Percentiles rank a stretch among this genome's conserved stretches.
phyloP scores from a whole-genome alignment of 2,329 filamentous ascomycete genomes.

The Sphaerulina vaccinii region DNA sequence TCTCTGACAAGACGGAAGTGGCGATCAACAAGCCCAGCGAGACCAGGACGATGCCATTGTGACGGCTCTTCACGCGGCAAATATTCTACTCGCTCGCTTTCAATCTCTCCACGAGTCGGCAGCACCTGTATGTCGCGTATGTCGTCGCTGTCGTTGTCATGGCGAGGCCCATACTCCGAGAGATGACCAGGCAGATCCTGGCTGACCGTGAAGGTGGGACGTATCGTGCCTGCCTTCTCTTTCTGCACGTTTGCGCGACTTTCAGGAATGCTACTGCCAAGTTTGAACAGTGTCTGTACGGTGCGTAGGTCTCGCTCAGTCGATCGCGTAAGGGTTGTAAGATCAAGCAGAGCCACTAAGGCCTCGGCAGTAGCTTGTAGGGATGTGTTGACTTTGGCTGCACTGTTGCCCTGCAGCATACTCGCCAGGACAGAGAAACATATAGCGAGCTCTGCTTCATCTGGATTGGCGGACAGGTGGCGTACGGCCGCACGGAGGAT shows the following conservation, averaged over 20 bases:
- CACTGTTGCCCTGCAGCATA: conserved; percentile 11
- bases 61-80: conserved; percentile 36
- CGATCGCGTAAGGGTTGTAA: not conserved
- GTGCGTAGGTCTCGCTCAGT: conserved; percentile 10
- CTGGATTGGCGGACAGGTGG: not conserved
- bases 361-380: conserved; percentile 11
- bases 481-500: conserved; percentile 11
- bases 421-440: conserved; percentile 12
- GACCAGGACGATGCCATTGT: conserved; percentile 44
- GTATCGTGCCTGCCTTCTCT: not conserved
- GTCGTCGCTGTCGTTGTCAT: conserved; percentile 69
- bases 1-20: conserved; percentile 70
- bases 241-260: not conserved
- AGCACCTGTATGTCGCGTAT: conserved; percentile 62
- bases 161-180: conserved; percentile 57
- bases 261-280: conserved; percentile 2
- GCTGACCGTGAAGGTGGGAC: conserved; percentile 18
- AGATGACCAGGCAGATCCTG: conserved; percentile 35
- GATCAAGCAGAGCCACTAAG: conserved; percentile 3
- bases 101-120: conserved; percentile 62
- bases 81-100: conserved; percentile 10
- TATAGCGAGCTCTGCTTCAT: not conserved
- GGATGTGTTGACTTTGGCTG: conserved; percentile 8
- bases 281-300: conserved; percentile 6
- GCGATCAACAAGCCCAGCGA: conserved; percentile 60